Evolutionary conservation across 768 basidiomycete species (phyloP), one percentile per base, ranked within the genome.

Genomic region (Boletus barrowsii): DNA sequence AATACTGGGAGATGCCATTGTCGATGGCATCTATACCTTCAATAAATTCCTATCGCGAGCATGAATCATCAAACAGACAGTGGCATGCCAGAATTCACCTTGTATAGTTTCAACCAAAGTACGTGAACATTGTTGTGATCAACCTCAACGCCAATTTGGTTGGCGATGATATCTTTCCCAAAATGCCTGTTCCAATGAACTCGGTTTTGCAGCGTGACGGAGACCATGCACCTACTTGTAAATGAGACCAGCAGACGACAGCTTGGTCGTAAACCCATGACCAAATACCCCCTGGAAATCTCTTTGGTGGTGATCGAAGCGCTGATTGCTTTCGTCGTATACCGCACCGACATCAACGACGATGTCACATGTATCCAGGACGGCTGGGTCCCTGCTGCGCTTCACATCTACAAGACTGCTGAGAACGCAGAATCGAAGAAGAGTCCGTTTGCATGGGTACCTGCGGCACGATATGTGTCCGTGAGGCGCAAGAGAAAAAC

Each of bases 231-330:
- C 83, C 53, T 62, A 92, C 96, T 98, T 99, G 83, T 96, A 98
- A 33, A 99, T 81, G 59, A 99, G 75, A 14, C 96, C 96, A 2
- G 96, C 96, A 15, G 89, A 92, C 20, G 88, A 90, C 33, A 99
- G 73, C 74, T 98, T 99, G 51, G 93, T 98, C 20, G 72, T 73
- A 66, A 90, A 93, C 10, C 89, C 93, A 59, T 88, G 76, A 3
- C 93, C 96, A 67, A 99, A 97, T 24, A 90, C 81, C 67, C 96
- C 90, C 7, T 76, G 77, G 70, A 99, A 99, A 0, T 89, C 94
- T 40, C 95, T 83, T 66, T 99, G 96, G 67, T 99, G 96, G 67
- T 99, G 96, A 71, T 99, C 96, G 69, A 93, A 99, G 37, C 88
- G 80, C 49, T 87, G 82, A 51, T 78, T 83, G 55, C 74, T 74